Percentiles rank a stretch among this genome's conserved stretches.
Evolutionary conservation across 73 alveolate species (phyloP).

Genomic region (Tetrahymena borealis): DNA sequence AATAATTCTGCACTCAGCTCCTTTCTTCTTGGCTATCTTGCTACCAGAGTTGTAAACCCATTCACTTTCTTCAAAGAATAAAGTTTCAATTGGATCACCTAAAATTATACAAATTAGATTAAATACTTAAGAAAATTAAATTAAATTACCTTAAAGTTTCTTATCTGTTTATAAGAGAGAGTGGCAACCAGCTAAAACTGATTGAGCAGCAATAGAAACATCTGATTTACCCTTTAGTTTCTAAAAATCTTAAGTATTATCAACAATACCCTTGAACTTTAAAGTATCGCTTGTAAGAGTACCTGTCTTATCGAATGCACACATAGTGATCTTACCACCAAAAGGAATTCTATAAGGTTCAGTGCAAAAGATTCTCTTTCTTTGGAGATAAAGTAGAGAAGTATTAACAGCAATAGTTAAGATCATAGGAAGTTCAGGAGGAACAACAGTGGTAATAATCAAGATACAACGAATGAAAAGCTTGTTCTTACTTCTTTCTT

Average conservation of each 20-base stretch:
- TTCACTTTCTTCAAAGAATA: slow-evolving; percentile 67
- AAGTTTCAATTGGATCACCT: slow-evolving; percentile 92
- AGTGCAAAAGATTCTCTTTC: slow-evolving; percentile 91
- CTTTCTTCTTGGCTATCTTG: slow-evolving; percentile 50
- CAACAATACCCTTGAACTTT: slow-evolving; percentile 83
- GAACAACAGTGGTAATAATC: slow-evolving; percentile 98
- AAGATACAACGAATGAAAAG: slow-evolving; percentile 91
- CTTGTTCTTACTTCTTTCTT: slow-evolving; percentile 80
- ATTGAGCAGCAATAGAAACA: slow-evolving; percentile 50
- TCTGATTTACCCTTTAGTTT: slow-evolving; percentile 10
- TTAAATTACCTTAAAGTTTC: slow-evolving; percentile 66
- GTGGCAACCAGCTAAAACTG: slow-evolving; percentile 91
- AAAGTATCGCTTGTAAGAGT: slow-evolving; percentile 96
- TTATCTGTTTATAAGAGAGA: slow-evolving; percentile 72
- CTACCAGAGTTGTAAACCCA: slow-evolving; percentile 52
- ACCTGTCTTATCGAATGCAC: slow-evolving; percentile 98
- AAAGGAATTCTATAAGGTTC: slow-evolving; percentile 99
- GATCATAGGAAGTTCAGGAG: slow-evolving; percentile 99
- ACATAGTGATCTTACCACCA: slow-evolving; percentile 95
- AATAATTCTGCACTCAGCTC: slow-evolving; percentile 50
- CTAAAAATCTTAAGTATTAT: slow-evolving; percentile 22
- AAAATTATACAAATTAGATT: no score
- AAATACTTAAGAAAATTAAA: no score
- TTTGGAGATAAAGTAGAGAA: slow-evolving; percentile 81
- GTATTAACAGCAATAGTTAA: slow-evolving; percentile 95